Conservation (phyloP, 2,329 filamentous ascomycete species). For the Scortechinia acanthostroma region DNA sequence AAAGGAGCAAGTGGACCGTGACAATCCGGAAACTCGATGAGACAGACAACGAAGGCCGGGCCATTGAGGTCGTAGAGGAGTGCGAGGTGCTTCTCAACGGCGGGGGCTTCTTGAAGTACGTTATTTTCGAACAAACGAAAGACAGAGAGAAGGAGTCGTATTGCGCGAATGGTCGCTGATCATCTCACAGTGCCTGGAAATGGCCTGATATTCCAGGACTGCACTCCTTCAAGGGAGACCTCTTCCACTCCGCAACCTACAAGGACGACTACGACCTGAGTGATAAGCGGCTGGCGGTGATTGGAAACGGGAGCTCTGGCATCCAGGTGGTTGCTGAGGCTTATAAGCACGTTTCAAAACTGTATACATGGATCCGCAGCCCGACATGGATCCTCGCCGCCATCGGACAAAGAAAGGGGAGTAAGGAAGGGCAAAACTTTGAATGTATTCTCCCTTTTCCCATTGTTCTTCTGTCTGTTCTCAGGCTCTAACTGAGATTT, state of each 20-base stretch:
- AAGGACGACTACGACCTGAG: not conserved
- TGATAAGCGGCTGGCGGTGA: not conserved
- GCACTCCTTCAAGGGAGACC: constrained; percentile 5
- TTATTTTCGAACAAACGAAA: not conserved
- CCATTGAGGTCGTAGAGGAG: not conserved
- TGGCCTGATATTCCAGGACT: constrained; percentile 9
- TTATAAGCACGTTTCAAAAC: not conserved
- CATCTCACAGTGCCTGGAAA: too few species aligned
- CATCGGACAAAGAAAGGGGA: too few species aligned
- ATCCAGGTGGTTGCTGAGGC: constrained; percentile 4
- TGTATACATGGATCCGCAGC: constrained; percentile 10
- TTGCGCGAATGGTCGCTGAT: too few species aligned
- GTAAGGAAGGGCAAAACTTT: too few species aligned
- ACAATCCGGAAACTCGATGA: not conserved
- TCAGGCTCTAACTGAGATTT: not conserved
- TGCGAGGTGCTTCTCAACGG: constrained; percentile 2
- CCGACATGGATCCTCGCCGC: constrained; percentile 14
- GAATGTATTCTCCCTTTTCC: too few species aligned
- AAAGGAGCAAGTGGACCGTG: not conserved
- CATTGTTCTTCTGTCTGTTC: too few species aligned
- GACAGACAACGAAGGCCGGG: not conserved
- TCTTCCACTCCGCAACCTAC: constrained; percentile 4
- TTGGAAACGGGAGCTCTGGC: constrained; percentile 6
- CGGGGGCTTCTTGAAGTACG: not conserved
- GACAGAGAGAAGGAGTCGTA: too few species aligned